Conservation (phyloP, 495 filamentous ascomycete species). For the Podospora conica region DNA sequence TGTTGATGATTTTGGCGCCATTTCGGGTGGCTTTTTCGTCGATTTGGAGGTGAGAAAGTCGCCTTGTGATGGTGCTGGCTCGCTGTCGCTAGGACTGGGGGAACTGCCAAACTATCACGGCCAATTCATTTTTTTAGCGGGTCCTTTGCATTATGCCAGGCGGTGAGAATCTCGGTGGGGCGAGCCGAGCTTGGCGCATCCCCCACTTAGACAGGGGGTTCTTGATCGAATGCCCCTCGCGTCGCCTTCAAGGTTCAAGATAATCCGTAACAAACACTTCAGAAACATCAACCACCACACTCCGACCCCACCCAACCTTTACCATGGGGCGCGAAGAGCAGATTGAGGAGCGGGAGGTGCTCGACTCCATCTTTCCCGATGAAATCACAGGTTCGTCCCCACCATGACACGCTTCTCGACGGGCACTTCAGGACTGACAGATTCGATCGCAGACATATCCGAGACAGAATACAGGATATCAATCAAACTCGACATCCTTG, state of each 20-base stretch:
- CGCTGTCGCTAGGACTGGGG: not conserved
- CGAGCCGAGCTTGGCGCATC: not conserved
- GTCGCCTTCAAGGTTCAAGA: not conserved
- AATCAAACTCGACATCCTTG: constrained; percentile 68
- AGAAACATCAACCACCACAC: not conserved
- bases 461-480: constrained; percentile 80
- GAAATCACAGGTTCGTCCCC: constrained; percentile 76
- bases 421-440: not conserved
- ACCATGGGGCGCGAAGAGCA: constrained; percentile 93
- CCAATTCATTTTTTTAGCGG: constrained; percentile 17
- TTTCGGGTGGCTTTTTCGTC: not conserved
- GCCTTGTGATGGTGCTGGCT: not conserved
- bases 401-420: not conserved
- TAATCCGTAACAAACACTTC: no score
- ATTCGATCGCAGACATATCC: constrained; percentile 60
- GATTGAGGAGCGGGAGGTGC: constrained; percentile 89
- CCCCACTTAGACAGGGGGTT: not conserved
- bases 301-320: not conserved
- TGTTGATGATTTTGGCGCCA: constrained; percentile 23
- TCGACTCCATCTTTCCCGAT: constrained; percentile 96
- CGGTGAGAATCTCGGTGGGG: constrained; percentile 27
- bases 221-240: not conserved
- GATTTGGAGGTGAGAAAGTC: not conserved
- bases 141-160: constrained; percentile 30
- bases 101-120: constrained; percentile 8